A percentile compares a stretch with the other conserved stretches of the same genome.
Evolutionary conservation across 1,139 yeast genomes (phyloP).

Genomic region (Tardiomyces blankii): DNA sequence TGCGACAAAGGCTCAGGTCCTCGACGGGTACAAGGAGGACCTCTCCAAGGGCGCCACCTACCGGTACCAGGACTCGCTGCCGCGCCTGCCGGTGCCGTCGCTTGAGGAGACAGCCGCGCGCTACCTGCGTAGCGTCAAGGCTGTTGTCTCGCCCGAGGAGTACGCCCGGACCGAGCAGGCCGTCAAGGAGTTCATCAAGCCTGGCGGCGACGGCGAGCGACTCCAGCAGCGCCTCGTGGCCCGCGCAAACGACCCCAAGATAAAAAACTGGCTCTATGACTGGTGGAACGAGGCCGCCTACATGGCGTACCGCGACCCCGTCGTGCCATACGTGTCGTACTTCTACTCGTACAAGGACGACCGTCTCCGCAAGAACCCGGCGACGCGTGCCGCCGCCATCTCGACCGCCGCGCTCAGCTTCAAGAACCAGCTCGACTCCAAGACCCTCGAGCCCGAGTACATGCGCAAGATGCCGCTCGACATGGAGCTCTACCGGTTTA

Average conservation of each 20-base stretch:
- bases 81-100: constrained; percentile 81
- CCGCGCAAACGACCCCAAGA: constrained; percentile 43
- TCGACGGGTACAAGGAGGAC: constrained; percentile 25
- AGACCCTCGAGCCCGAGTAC: constrained; percentile 54
- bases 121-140: constrained; percentile 64
- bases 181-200: constrained; percentile 53
- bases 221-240: constrained; percentile 57
- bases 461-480: constrained; percentile 77
- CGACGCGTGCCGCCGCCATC: constrained; percentile 62
- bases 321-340: constrained; percentile 87
- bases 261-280: constrained; percentile 80
- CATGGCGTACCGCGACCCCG: constrained; percentile 83
- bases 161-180: constrained; percentile 44
- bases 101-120: constrained; percentile 59
- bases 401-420: constrained; percentile 30
- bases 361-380: constrained; percentile 47
- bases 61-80: constrained; percentile 64
- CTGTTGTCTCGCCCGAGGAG: constrained; percentile 49
- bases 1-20: constrained; percentile 21
- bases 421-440: constrained; percentile 27
- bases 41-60: constrained; percentile 54
- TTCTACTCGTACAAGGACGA: constrained; percentile 75
- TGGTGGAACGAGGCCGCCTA: constrained; percentile 97
- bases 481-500: constrained; percentile 84
- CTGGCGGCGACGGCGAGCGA: constrained; percentile 53